phyloP scores from a whole-genome alignment of 768 basidiomycete species.

The Phylloporus scabripes region DNA sequence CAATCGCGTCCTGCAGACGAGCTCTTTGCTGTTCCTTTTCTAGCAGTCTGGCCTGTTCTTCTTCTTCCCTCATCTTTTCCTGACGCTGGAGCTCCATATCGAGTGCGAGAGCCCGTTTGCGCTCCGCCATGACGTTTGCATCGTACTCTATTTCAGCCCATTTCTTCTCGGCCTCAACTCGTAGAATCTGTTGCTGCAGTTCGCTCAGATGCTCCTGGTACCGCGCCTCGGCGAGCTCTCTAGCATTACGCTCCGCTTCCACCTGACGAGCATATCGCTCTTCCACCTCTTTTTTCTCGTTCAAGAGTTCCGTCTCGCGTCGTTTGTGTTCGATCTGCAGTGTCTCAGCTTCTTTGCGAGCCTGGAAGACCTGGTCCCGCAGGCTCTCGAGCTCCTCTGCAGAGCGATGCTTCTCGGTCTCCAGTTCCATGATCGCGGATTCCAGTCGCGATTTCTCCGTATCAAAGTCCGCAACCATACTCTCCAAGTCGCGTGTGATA shows the following conservation, averaged over 20 bases:
- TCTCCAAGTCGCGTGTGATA: constrained; percentile 35
- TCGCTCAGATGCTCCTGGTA: constrained; percentile 28
- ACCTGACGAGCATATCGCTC: constrained; percentile 19
- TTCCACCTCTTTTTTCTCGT: constrained; percentile 12
- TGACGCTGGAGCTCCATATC: constrained; percentile 27
- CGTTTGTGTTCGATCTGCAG: constrained; percentile 21
- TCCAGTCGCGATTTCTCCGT: constrained; percentile 17
- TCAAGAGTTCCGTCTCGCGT: constrained; percentile 25
- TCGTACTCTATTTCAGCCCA: constrained; percentile 18
- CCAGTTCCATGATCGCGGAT: constrained; percentile 26
- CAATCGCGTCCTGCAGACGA: constrained; percentile 26
- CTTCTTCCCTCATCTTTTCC: constrained; percentile 19
- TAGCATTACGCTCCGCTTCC: constrained; percentile 28
- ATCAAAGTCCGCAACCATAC: constrained; percentile 30
- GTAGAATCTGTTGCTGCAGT: constrained; percentile 25
- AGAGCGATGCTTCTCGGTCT: constrained; percentile 17
- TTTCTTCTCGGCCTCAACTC: constrained; percentile 19
- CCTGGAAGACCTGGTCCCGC: constrained; percentile 24
- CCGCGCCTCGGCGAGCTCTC: constrained; percentile 25
- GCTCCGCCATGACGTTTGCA: constrained; percentile 22
- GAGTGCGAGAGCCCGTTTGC: constrained; percentile 25
- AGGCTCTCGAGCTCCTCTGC: constrained; percentile 17
- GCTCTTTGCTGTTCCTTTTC: constrained; percentile 26
- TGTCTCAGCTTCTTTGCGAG: constrained; percentile 23
- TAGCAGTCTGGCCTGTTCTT: constrained; percentile 17